phyloP scores from a whole-genome alignment of 495 filamentous ascomycete species.

The Clohesyomyces aquaticus region DNA sequence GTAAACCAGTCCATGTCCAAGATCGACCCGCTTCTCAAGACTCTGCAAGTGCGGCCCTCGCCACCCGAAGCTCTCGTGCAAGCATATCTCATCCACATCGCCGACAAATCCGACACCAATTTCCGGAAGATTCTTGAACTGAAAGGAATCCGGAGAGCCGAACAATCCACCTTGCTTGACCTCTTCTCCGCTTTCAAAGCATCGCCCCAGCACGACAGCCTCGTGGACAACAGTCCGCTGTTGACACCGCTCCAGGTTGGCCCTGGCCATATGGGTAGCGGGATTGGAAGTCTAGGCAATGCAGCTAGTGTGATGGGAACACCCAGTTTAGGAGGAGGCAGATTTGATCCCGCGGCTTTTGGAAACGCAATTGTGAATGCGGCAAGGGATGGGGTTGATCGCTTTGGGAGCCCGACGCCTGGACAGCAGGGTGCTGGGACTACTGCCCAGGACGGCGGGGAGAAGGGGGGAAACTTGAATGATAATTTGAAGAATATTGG shows the following conservation, averaged over 20 bases:
- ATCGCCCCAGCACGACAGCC: conserved; percentile 58
- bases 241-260: conserved; percentile 62
- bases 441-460: conserved; percentile 37
- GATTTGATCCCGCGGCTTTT: conserved; percentile 76
- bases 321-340: conserved; percentile 49
- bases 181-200: conserved; percentile 82
- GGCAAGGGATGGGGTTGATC: conserved; percentile 87
- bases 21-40: conserved; percentile 92
- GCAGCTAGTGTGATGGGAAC: conserved; percentile 43
- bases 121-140: conserved; percentile 96
- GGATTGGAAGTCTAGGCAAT: conserved; percentile 52
- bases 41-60: conserved; percentile 87
- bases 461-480: conserved; percentile 64
- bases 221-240: conserved; percentile 62
- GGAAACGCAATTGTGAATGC: conserved; percentile 76
- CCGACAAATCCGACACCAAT: conserved; percentile 86
- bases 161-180: conserved; percentile 83
- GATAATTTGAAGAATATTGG: conserved; percentile 94
- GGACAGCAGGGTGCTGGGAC: conserved; percentile 38
- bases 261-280: conserved; percentile 40
- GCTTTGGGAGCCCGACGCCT: conserved; percentile 69
- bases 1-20: conserved; percentile 83
- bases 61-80: conserved; percentile 94
- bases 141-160: conserved; percentile 69
- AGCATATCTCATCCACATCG: conserved; percentile 94